Evolutionary conservation across 2,329 filamentous ascomycete genomes (phyloP).

Genomic region (Moelleriella libera): DNA sequence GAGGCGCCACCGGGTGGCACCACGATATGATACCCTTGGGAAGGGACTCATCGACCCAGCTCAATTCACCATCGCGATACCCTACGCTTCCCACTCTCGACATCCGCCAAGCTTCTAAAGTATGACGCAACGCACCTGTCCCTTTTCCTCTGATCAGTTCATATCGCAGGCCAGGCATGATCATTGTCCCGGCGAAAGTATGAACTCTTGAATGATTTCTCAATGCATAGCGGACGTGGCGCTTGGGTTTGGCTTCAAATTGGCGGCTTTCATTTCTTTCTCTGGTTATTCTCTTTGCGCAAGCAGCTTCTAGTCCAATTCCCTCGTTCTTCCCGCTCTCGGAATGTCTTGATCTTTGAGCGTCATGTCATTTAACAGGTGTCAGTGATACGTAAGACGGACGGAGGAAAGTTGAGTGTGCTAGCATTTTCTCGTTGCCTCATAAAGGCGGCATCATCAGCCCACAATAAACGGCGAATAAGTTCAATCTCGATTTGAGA

Average conservation of each 20-base stretch:
- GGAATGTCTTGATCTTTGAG: no score
- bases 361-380: no score
- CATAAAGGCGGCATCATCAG: no score
- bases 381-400: no score
- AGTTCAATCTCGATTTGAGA: no score
- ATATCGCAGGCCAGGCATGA: no score
- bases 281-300: not conserved
- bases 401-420: no score
- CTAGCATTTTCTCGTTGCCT: no score
- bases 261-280: slow-evolving; percentile 1
- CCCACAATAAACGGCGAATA: no score
- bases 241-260: slow-evolving; percentile 11
- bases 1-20: not conserved
- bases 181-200: slow-evolving; percentile 2
- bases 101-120: not conserved
- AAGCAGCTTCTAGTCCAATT: no score
- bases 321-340: no score
- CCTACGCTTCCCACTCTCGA: not conserved
- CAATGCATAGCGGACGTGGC: slow-evolving; percentile 26
- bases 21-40: slow-evolving; percentile 3
- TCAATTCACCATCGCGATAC: not conserved
- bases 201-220: slow-evolving; percentile 10
- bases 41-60: slow-evolving; percentile 1
- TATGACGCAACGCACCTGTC: not conserved
- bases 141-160: not conserved